These are phyloP conservation scores for Candida anglica DNA, from an alignment of 805 yeast genomes.

Conservation along the genomic window DNA sequence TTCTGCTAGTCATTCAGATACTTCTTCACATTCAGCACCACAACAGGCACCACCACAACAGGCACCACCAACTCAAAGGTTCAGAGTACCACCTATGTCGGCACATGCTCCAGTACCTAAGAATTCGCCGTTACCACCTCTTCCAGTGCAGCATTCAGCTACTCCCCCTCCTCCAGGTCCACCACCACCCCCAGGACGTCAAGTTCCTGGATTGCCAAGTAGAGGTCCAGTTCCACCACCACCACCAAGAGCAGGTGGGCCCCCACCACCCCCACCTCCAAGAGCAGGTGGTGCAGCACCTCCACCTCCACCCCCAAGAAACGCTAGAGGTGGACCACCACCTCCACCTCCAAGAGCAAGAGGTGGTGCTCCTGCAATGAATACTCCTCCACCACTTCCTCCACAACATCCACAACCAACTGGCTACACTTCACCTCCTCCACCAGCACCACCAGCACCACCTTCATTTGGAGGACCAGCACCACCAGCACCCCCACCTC, in stretches of 20 bases:
- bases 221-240: conserved; percentile 10
- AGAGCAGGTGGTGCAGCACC: conserved; percentile 13
- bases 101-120: conserved; percentile 26
- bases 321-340: conserved; percentile 18
- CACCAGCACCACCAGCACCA: conserved; percentile 3
- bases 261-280: conserved; percentile 16
- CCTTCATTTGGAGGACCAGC: conserved; percentile 1
- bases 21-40: neutral
- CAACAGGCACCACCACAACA: conserved; percentile 5
- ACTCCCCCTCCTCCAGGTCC: conserved; percentile 15
- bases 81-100: conserved; percentile 35
- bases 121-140: conserved; percentile 15
- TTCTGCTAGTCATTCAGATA: conserved; percentile 2
- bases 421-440: conserved; percentile 1
- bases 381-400: conserved; percentile 8
- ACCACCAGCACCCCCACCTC: conserved; percentile 8
- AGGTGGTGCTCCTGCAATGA: conserved; percentile 15
- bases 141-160: conserved; percentile 8
- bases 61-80: conserved; percentile 11
- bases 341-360: conserved; percentile 22
- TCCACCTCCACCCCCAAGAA: conserved; percentile 15
- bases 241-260: conserved; percentile 8
- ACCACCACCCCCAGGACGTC: neutral
- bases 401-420: conserved; percentile 4
- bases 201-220: conserved; percentile 3